Conservation (phyloP, 192 early-diverging fungal species). For the Mortierella alpina region DNA sequence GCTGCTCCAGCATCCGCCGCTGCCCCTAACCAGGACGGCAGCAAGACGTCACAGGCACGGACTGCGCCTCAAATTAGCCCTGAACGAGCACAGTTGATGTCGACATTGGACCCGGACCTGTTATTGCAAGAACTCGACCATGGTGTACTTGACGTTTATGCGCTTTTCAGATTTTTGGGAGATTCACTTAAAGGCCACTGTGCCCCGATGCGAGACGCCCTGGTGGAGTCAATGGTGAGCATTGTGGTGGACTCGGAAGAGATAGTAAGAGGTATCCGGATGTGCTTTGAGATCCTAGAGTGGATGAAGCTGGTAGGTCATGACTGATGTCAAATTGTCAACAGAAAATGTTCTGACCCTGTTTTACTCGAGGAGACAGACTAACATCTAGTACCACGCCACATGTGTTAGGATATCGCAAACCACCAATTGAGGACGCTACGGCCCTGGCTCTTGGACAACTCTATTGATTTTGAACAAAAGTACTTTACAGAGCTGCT, state of each 20-base stretch:
- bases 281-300: constrained; percentile 85
- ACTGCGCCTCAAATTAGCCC: constrained; percentile 54
- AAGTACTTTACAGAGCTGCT: constrained; percentile 53
- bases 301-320: constrained; percentile 57
- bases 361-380: background rate
- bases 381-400: background rate
- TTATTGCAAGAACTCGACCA: constrained; percentile 74
- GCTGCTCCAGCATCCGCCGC: background rate
- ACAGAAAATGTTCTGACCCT: background rate
- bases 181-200: constrained; percentile 74
- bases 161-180: constrained; percentile 69
- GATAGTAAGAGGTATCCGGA: constrained; percentile 70
- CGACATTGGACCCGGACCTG: constrained; percentile 66
- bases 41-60: constrained; percentile 45
- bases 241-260: constrained; percentile 68
- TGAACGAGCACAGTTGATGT: constrained; percentile 54
- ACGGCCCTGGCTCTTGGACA: constrained; percentile 54
- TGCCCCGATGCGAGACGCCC: constrained; percentile 70
- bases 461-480: constrained; percentile 56
- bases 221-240: constrained; percentile 71
- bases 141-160: constrained; percentile 69
- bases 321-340: no score
- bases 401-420: constrained; percentile 48
- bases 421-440: constrained; percentile 52
- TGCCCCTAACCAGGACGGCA: constrained; percentile 2